Base-by-base conservation (phyloP, 495 filamentous ascomycete species). In the Schizothecium vesticola region DNA sequence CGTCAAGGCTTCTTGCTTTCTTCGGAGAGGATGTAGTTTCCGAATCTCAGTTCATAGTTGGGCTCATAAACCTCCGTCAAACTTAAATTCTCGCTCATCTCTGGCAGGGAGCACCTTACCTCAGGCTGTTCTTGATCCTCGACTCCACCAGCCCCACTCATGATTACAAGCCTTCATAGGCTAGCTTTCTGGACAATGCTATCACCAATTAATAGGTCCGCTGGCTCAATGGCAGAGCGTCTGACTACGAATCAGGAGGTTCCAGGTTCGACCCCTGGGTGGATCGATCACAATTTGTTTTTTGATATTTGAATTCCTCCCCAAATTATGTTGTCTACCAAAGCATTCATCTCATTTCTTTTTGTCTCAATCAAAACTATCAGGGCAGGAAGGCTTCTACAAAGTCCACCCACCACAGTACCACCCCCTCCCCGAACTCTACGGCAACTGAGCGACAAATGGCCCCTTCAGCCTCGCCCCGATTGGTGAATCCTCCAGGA, bases 241-340 rank as follows among this genome's bases (percentile, higher is more conserved):
- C 62, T 64, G 62, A 64, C 62, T 64, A 64, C 62, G 62, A 64
- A 64, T 64, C 62, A 64, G 62, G 62, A 64, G 62, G 62, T 64
- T 64, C 62, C 62, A 64, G 62, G 62, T 64, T 64, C 62, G 33
- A 64, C 62, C 62, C 62, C 62, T 64, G 62, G 62, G 62, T 64
- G 62, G 62, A 56, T 64, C 62, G 62, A 13, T 13, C 24, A 8
- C 7, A n/a, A 2, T n/a, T n/a, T 51, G 2, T 12, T 63, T 63
- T 63, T 63, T 63, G 21, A 5, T 12, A 12, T 62, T 31, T 28
- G n/a, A n/a, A n/a, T n/a, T n/a, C n/a, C n/a, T n/a, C n/a, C n/a
- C n/a, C n/a, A n/a, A n/a, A n/a, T n/a, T n/a, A n/a, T n/a, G n/a
- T n/a, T n/a, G n/a, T n/a, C n/a, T n/a, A n/a, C n/a, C n/a, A n/a